Conservation (phyloP, 352 stramenopile genomes). For the Pythium phragmiticola region DNA sequence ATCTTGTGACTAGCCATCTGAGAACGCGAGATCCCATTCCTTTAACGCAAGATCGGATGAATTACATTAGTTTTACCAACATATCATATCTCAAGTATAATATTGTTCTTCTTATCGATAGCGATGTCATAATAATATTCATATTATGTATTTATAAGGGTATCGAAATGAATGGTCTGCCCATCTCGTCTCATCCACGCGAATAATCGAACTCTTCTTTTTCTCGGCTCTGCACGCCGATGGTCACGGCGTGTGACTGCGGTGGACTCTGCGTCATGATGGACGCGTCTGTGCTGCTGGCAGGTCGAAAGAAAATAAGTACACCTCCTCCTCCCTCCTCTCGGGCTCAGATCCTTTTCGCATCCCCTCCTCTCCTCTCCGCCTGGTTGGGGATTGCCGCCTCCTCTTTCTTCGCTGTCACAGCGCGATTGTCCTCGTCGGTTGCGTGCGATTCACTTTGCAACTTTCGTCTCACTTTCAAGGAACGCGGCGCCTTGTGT, state of each 20-base stretch:
- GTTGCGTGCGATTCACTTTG: constrained; percentile 25
- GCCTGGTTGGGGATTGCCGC: not conserved
- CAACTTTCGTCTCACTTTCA: constrained; percentile 38
- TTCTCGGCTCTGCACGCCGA: not conserved
- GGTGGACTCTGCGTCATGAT: constrained; percentile 2
- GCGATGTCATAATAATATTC: not conserved
- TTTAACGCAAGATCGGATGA: not conserved
- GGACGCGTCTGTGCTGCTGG: constrained; percentile 15
- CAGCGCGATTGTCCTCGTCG: not conserved
- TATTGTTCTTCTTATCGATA: not conserved
- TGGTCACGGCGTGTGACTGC: not conserved
- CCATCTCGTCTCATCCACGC: constrained; percentile 11
- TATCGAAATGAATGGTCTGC: not conserved
- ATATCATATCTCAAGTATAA: not conserved
- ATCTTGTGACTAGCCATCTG: constrained; percentile 17
- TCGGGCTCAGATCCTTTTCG: not conserved
- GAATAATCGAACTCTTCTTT: constrained; percentile 32
- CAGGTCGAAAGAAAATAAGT: not conserved
- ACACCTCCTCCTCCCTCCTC: not conserved
- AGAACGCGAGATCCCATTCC: constrained; percentile 11
- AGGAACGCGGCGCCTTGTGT: constrained; percentile 24
- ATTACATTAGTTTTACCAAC: not conserved
- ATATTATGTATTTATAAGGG: constrained; percentile 2
- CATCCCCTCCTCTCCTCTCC: not conserved
- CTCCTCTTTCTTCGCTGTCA: not conserved